Base-by-base conservation (phyloP, 805 yeast species). In the Isabelozyma gotoi region DNA sequence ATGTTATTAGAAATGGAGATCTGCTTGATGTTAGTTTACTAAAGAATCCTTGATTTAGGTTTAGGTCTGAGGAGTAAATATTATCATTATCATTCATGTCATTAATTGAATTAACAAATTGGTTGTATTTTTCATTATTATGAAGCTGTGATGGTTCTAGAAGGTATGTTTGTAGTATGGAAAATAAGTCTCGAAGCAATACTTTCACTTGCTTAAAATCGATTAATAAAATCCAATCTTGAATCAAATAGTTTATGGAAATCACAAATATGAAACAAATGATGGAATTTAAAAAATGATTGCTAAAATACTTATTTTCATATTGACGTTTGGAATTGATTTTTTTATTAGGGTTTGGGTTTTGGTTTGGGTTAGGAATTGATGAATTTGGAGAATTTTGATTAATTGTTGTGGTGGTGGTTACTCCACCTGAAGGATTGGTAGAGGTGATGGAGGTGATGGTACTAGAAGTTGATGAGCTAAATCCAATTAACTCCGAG, bases 401-500 rank as follows among this genome's bases (percentile, higher is more conserved):
- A 55, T 20, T 51, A 38, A 6, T 20, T n/a, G 32, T 20, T 5
- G 39, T 36, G 39, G 39, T 20, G 31, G 43, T 35, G 35, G 42
- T 35, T 10, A 40, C 21, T 21, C 50, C 16, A 2, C 50, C 52
- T 12, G 56, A 54, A 8, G 59, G 44, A 14, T 56, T 52, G 38
- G 52, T 53, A 15, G 62, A 54, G 29, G 59, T 57, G 40, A 57
- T 55, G 36, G 44, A 49, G 36, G 57, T 58, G 10, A 59, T 52
- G 12, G 60, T 44, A 16, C 56, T 44, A 11, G 62, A 49, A 17
- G 15, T 36, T 3, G 18, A 14, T 11, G 39, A 36, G 16, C 31
- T 19, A 8, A 16, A 24, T 4, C 68, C 70, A 19, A 63, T 58
- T 29, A 64, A 48, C 24, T 61, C 59, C 27, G 60, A 55, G 3